Evolutionary conservation across 2,329 filamentous ascomycete species (phyloP).

Genomic region (Alternaria triticimaculans): DNA sequence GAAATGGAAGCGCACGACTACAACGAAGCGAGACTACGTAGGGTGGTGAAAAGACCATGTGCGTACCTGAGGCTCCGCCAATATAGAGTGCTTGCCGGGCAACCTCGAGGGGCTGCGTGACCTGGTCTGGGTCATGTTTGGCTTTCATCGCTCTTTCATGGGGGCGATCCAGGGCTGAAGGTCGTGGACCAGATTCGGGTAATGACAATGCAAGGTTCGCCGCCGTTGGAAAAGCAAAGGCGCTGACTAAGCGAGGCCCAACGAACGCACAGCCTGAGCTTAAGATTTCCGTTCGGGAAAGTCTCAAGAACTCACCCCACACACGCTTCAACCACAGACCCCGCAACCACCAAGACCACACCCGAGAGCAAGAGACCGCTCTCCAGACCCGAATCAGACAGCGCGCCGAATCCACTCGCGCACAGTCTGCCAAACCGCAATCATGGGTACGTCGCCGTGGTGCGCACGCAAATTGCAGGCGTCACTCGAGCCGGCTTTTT

Average conservation of each 20-base stretch:
- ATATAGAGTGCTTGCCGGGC: constrained; percentile 31
- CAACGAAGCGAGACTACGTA: neutral
- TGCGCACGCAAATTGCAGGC: constrained; percentile 37
- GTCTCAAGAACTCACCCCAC: constrained; percentile 20
- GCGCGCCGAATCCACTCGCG: constrained; percentile 45
- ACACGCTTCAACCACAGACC: constrained; percentile 27
- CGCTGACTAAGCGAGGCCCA: constrained; percentile 27
- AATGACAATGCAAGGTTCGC: constrained; percentile 1
- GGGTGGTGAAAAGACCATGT: neutral
- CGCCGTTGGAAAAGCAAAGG: constrained; percentile 10
- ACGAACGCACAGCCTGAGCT: constrained; percentile 36
- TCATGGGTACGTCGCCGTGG: constrained; percentile 60
- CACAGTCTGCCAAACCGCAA: constrained; percentile 58
- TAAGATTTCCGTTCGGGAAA: constrained; percentile 29
- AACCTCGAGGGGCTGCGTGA: constrained; percentile 40
- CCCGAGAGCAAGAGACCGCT: constrained; percentile 37
- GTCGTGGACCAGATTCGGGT: constrained; percentile 3
- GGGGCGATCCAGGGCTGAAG: no score
- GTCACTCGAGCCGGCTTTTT: constrained; percentile 29
- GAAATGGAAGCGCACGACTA: neutral
- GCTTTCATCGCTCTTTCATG: constrained; percentile 34
- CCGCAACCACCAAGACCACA: constrained; percentile 33
- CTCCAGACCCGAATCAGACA: constrained; percentile 38
- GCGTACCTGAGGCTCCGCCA: constrained; percentile 42
- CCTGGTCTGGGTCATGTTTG: constrained; percentile 26